Base-by-base conservation (phyloP, 352 stramenopile genomes). In the Globisporangium viniferum region DNA sequence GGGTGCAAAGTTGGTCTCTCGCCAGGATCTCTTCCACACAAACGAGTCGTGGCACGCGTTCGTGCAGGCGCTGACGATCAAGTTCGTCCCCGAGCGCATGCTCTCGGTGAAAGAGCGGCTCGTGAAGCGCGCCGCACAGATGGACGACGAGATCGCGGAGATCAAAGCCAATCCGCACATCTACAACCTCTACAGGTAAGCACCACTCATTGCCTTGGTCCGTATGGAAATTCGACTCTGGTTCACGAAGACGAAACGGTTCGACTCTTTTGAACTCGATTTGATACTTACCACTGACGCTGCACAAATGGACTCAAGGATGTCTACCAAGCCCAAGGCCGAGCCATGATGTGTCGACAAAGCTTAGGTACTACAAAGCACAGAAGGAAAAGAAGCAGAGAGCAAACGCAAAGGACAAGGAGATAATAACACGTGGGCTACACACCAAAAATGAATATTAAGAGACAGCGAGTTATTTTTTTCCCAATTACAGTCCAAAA, bases 31-130 rank as follows among this genome's bases (percentile, higher is more conserved):
- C 18, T 60, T 90, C 54, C 64, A 71, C 1, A 65, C 60, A 2
- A 82, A 66, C 5, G 75, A 73, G 22, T 74, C 74, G 22, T 94
- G 86, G 86, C 73, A 81, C 46, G 73, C 64, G 12, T 91, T 94
- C 64, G 57, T 92, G 64, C 66, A 90, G 63, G 76, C 76, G 35
- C 53, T 94, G 27, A 78, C 82, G 15, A 68, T 91, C 65, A 88
- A 91, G 55, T 94, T 94, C 41, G 80, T 88, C 15, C 78, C 81
- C 12, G 76, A 90, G 18, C 76, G 81, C 49, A 83, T 91, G 74
- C 71, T 87, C 29, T 75, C 77, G 0, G 72, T 92, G 27, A 84
- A 91, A 29, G 83, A 92, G 70, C 78, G 86, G 20, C 73, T 92
- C 4, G 71, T 92, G 51, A 72, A 74, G 51, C 81, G 78, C 18